Base-by-base conservation (phyloP, 2,329 filamentous ascomycete genomes). In the Westerdykella ornata region DNA sequence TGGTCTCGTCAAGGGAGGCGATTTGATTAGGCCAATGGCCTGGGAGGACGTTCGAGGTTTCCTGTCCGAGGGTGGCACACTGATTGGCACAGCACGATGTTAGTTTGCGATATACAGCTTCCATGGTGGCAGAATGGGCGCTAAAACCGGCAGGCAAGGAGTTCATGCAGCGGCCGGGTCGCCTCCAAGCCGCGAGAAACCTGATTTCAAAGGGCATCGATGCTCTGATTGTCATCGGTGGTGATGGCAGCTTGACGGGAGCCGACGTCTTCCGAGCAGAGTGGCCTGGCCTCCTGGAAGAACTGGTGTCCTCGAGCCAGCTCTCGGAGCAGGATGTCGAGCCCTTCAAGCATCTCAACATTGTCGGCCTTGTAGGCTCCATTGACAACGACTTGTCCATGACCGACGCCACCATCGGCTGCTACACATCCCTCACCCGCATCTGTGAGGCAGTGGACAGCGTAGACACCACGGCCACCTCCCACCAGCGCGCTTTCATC, bases 331-430 rank as follows among this genome's bases (percentile, higher is more conserved):
- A 83, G 42, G 83, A 95, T 62, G 70, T 87, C 44, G 73, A 80
- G 35, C 84, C 85, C 2, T 94, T 88, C 74, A 77, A 78, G 59
- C 81, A 94, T 54, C 78, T 98, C 60, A 98, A 97, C 69, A 95
- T 98, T 53, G 90, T 97, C 40, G 92, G 92, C 36, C 74, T 97
- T 38, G 92, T 98, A 19, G 92, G 92, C 43, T 95, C 88, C 40
- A 98, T 98, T 61, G 92, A 98, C 75, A 98, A 98, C 63, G 92
- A 98, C 63, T 84, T 98, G 69, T 94, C 89, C 37, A 88, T 88
- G 50, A 98, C 92, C 11, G 92, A 98, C 67, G 90, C 92, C 44
- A 98, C 92, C 22, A 96, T 98, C 63, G 92, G 92, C 42, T 94
- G 87, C 66, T 97, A 95, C 72, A 95, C 89, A 33, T 92, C 92